These are phyloP conservation scores for Ophiostoma piceae DNA, from an alignment of 2,329 filamentous ascomycete species.

Conservation along the genomic window DNA sequence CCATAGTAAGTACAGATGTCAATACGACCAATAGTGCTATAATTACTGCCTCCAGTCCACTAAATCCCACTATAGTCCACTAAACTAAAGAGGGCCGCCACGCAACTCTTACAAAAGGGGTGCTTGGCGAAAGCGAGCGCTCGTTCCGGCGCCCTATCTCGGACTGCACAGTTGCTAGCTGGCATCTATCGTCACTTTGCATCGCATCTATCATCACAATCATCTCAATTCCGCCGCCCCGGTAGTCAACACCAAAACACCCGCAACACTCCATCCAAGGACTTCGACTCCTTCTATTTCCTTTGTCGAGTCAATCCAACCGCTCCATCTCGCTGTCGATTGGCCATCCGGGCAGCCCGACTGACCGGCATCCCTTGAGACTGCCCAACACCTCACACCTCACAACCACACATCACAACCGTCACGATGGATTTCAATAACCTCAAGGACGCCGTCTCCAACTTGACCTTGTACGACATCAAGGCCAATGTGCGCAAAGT, in stretches of 20 bases:
- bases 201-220: background rate
- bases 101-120: background rate
- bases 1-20: background rate
- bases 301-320: background rate
- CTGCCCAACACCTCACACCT: background rate
- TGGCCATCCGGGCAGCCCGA: background rate
- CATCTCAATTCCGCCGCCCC: background rate
- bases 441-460: slow-evolving; percentile 80
- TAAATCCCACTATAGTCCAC: background rate
- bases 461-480: slow-evolving; percentile 88
- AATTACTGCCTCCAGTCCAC: background rate
- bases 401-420: background rate
- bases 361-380: background rate
- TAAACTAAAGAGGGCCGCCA: background rate
- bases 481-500: slow-evolving; percentile 93
- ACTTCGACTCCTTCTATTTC: background rate
- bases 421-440: slow-evolving; percentile 72
- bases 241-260: background rate
- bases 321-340: background rate
- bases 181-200: background rate
- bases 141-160: slow-evolving; percentile 11
- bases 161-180: slow-evolving; percentile 6
- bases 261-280: background rate
- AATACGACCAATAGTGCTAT: background rate
- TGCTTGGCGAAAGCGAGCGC: background rate